A percentile compares a stretch with the other conserved stretches of the same genome.
phyloP scores from a whole-genome alignment of 129 eudicot genomes.

The Dittrichia graveolens region DNA sequence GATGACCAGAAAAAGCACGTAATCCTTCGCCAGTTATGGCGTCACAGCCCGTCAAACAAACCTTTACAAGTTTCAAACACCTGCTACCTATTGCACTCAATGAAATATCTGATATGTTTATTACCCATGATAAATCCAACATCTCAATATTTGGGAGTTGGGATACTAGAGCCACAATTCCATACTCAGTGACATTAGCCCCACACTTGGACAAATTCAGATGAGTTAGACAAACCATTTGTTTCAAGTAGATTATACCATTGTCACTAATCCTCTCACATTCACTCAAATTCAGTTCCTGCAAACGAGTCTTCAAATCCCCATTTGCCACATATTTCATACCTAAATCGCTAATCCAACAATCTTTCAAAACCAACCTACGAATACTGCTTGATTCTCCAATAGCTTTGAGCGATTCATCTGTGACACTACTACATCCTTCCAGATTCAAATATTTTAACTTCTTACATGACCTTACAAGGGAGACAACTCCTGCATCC shows the following conservation, averaged over 20 bases:
- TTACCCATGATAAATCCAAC: slow-evolving; percentile 23
- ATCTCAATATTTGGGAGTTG: slow-evolving; percentile 10
- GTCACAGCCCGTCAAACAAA: slow-evolving; percentile 23
- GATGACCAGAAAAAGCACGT: slow-evolving; percentile 10
- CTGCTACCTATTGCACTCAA: slow-evolving; percentile 1
- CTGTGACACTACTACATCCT: slow-evolving; percentile 10
- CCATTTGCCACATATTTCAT: slow-evolving; percentile 21
- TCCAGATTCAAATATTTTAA: background rate
- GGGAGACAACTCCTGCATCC: slow-evolving; percentile 22
- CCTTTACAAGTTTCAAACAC: background rate
- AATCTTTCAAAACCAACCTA: background rate
- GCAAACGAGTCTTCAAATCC: background rate
- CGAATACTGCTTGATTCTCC: slow-evolving; percentile 13
- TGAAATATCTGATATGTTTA: slow-evolving; percentile 12
- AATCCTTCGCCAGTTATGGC: slow-evolving; percentile 8
- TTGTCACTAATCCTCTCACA: slow-evolving; percentile 16
- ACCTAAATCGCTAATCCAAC: slow-evolving; percentile 25
- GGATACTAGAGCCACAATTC: background rate
- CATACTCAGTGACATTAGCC: slow-evolving; percentile 3
- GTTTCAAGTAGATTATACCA: slow-evolving; percentile 14
- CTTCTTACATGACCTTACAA: slow-evolving; percentile 4
- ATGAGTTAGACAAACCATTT: slow-evolving; percentile 10
- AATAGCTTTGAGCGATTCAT: slow-evolving; percentile 24
- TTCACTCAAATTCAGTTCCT: background rate
- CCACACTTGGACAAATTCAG: slow-evolving; percentile 22